Evolutionary conservation across 2,329 filamentous ascomycete genomes (phyloP).

Genomic region (Fusarium avenaceum): DNA sequence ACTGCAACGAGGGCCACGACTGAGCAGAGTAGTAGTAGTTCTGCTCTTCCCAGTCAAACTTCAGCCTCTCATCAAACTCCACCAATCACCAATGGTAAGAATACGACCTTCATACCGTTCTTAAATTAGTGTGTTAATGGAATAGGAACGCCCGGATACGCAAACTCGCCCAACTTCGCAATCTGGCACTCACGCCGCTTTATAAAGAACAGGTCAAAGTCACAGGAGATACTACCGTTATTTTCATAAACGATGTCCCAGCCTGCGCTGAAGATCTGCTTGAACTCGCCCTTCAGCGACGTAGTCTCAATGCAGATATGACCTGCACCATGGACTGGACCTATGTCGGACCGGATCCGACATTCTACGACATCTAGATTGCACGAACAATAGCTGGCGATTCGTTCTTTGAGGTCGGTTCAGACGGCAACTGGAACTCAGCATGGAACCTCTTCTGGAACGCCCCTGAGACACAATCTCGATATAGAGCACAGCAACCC

Average conservation of each 20-base stretch:
- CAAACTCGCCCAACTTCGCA: constrained; percentile 64
- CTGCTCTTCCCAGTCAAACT: not conserved
- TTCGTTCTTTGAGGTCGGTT: constrained; percentile 66
- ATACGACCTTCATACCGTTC: accelerated
- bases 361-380: constrained; percentile 71
- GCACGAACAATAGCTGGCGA: constrained; percentile 66
- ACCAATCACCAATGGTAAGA: constrained; percentile 25
- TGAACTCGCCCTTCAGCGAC: constrained; percentile 66
- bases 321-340: constrained; percentile 72
- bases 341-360: constrained; percentile 58
- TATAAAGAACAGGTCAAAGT: constrained; percentile 47
- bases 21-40: not conserved
- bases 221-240: constrained; percentile 57
- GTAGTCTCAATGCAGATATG: constrained; percentile 64
- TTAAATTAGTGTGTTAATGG: not conserved
- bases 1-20: not conserved
- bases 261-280: constrained; percentile 68
- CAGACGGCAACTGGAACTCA: constrained; percentile 63
- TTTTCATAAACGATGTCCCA: constrained; percentile 69
- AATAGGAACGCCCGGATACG: constrained; percentile 60
- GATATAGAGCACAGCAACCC: constrained; percentile 57
- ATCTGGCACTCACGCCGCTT: constrained; percentile 65
- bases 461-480: constrained; percentile 53
- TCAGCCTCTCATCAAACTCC: not conserved
- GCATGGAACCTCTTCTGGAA: constrained; percentile 67